Base-by-base conservation (phyloP, 2,329 filamentous ascomycete genomes). In the Trichoderma koningiopsis region DNA sequence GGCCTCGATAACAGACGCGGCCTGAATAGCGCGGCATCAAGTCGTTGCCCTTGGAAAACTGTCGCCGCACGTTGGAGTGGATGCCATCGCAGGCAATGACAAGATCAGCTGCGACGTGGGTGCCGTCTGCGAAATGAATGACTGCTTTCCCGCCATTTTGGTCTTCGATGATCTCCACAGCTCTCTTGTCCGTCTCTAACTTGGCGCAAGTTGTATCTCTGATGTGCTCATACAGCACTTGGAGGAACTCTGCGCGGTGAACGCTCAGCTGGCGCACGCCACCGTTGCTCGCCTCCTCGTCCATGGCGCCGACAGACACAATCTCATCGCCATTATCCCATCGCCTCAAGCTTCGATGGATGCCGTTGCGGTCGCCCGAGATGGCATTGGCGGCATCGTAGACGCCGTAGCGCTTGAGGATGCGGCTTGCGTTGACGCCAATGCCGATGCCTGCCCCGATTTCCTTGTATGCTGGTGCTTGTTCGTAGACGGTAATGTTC, bases 291-390 rank as follows among this genome's bases (percentile, higher is more conserved):
- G 31, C 27, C 53, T 66, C 63, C 7, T 66, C 63, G 37, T 66
- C 63, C 63, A 66, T 66, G 63, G 63, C 63, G 14, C 63, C 47
- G 35, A 66, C 63, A 6, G 53, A 58, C 6, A 66, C 63, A 24
- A 66, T 66, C 29, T 66, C 63, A 14, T 55, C 63, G 5, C 63
- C 63, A n/a, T 66, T 66, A 27, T 66, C 63, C 63, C 63, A 66
- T 10, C 63, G 63, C 22, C 63, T 43, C 13, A 66, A 35, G 19
- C 63, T 66, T 10, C 63, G 13, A 37, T 66, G 63, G 53, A 66
- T 66, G 63, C 63, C 63, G 53, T 66, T 66, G 27, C 63, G 63
- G 37, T 66, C 63, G 63, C 63, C 63, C n/a, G 63, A 66, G 63
- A 66, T 66, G 27, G 63, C 63, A 27, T 58, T 58, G 40, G 63